These are phyloP conservation scores for Arthrobotrys sinensis DNA, from an alignment of 2,329 filamentous ascomycete genomes.

Conservation along the genomic window DNA sequence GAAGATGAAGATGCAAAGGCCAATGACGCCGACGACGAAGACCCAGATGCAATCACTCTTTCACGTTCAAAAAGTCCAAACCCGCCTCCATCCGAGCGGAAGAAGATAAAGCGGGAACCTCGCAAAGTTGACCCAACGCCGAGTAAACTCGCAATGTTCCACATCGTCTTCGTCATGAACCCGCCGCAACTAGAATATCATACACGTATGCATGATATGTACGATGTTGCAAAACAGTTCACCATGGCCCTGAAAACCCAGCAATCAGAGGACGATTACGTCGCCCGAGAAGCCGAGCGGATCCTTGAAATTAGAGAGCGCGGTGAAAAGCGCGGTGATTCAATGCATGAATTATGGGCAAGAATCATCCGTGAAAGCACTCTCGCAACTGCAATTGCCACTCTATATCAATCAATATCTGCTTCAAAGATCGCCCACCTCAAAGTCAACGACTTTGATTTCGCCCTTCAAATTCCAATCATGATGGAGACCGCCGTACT, in stretches of 20 bases:
- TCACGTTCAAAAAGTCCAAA: slow-evolving; percentile 67
- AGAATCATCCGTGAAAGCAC: slow-evolving; percentile 81
- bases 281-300: slow-evolving; percentile 89
- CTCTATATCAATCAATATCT: slow-evolving; percentile 85
- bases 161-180: slow-evolving; percentile 91
- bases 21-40: slow-evolving; percentile 65
- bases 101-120: slow-evolving; percentile 74
- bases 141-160: slow-evolving; percentile 79
- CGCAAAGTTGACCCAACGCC: slow-evolving; percentile 71
- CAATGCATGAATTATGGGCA: slow-evolving; percentile 73
- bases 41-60: slow-evolving; percentile 63
- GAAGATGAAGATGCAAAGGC: slow-evolving; percentile 66
- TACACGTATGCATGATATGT: slow-evolving; percentile 81
- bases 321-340: slow-evolving; percentile 76
- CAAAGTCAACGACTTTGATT: slow-evolving; percentile 77
- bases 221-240: slow-evolving; percentile 89
- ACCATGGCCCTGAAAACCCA: slow-evolving; percentile 94
- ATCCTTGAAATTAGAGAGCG: slow-evolving; percentile 87
- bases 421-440: slow-evolving; percentile 88
- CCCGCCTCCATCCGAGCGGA: slow-evolving; percentile 68
- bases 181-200: slow-evolving; percentile 84
- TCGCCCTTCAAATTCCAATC: slow-evolving; percentile 76
- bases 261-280: slow-evolving; percentile 89
- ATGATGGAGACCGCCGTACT: slow-evolving; percentile 67
- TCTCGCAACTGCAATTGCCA: slow-evolving; percentile 84